Conservation (phyloP, 192 early-diverging fungal genomes). For the Obelidium mucronatum region DNA sequence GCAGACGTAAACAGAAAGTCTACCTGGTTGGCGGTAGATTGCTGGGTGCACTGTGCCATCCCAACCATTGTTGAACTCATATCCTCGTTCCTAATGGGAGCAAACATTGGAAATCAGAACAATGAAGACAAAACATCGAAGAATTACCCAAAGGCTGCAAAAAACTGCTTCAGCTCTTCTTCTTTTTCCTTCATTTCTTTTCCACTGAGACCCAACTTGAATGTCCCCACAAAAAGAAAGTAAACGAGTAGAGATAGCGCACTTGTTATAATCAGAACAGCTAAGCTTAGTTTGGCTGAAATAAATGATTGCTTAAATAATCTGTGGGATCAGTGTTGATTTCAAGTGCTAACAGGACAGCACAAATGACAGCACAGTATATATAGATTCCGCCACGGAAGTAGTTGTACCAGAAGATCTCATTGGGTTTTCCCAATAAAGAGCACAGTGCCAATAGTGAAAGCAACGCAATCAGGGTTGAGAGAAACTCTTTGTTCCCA, state of each 20-base stretch:
- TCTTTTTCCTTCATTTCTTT: background rate
- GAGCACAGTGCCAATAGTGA: background rate
- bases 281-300: background rate
- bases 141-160: constrained; percentile 26
- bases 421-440: constrained; percentile 13
- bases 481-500: background rate
- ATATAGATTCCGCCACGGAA: constrained; percentile 2
- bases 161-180: constrained; percentile 24
- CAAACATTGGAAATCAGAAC: too few species aligned
- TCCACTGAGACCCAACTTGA: background rate
- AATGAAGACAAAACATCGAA: too few species aligned
- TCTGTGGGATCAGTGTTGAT: background rate
- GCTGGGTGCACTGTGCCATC: too few species aligned
- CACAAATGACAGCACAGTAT: background rate
- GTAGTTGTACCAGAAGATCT: background rate
- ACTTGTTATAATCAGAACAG: background rate
- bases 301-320: background rate
- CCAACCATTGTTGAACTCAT: too few species aligned
- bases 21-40: too few species aligned
- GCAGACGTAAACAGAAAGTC: too few species aligned
- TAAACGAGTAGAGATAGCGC: background rate
- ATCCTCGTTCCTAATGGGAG: too few species aligned
- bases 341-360: constrained; percentile 2
- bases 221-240: background rate
- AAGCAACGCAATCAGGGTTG: background rate